phyloP scores from a whole-genome alignment of 2,329 filamentous ascomycete species.

The Alternaria sp. region DNA sequence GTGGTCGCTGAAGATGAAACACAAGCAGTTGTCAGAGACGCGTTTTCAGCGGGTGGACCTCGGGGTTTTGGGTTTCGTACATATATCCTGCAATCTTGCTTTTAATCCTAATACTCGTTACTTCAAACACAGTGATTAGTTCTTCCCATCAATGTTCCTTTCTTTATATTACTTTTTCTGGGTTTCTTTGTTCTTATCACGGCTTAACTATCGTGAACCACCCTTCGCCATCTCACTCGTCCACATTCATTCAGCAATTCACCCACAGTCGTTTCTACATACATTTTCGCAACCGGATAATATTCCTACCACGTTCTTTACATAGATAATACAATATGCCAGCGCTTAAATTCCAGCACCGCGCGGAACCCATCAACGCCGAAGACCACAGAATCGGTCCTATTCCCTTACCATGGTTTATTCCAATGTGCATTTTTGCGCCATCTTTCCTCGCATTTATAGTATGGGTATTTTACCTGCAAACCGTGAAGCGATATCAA shows the following conservation, averaged over 20 bases:
- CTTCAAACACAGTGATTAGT: background rate
- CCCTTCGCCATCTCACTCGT: background rate
- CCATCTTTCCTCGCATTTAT: conserved; percentile 15
- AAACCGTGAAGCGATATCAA: background rate
- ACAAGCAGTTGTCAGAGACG: background rate
- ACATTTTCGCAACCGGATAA: background rate
- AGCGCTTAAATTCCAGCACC: background rate
- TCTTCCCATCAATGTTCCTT: background rate
- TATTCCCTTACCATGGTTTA: conserved; percentile 15
- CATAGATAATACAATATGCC: background rate
- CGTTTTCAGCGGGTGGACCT: background rate
- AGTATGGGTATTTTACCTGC: conserved; percentile 4
- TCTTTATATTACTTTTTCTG: background rate
- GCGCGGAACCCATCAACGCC: background rate
- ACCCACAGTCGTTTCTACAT: background rate
- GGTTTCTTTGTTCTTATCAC: background rate
- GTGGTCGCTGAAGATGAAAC: conserved; percentile 1
- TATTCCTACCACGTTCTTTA: background rate
- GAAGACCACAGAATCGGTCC: conserved; percentile 9
- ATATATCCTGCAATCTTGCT: background rate
- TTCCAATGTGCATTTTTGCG: conserved; percentile 17
- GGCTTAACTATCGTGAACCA: conserved; percentile 1
- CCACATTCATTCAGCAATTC: background rate
- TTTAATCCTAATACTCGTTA: conserved; percentile 4
- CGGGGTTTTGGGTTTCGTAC: background rate